These are phyloP conservation scores for Byssoonygena ceratinophila DNA, from an alignment of 2,329 filamentous ascomycete species.

Conservation along the genomic window DNA sequence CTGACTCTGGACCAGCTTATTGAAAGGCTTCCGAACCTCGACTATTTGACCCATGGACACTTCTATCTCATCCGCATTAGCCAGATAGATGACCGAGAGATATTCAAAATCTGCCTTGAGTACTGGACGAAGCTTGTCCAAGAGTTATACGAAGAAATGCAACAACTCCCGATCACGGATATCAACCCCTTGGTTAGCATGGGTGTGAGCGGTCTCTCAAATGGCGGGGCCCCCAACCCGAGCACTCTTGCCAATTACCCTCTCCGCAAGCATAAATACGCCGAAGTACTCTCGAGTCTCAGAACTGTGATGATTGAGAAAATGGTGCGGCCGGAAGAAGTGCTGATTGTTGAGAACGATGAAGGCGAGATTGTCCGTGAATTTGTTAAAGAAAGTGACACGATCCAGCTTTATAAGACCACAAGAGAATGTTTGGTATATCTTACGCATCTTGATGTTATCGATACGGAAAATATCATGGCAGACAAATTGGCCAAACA, in stretches of 20 bases:
- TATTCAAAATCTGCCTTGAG: conserved; percentile 98
- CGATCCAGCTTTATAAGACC: conserved; percentile 97
- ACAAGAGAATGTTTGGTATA: conserved; percentile 96
- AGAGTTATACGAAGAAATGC: conserved; percentile 98
- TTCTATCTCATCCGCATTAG: conserved; percentile 98
- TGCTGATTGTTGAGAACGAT: conserved; percentile 97
- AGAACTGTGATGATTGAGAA: conserved; percentile 99
- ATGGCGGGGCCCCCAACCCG: conserved; percentile 76
- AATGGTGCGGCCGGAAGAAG: conserved; percentile 97
- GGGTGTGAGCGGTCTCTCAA: conserved; percentile 57
- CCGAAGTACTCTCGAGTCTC: conserved; percentile 83
- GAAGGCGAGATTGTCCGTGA: conserved; percentile 98
- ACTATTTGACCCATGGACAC: conserved; percentile 90
- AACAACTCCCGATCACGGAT: conserved; percentile 85
- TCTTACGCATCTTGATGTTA: conserved; percentile 90
- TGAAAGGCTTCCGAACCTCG: conserved; percentile 87
- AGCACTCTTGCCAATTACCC: conserved; percentile 78
- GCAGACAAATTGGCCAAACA: conserved; percentile 93
- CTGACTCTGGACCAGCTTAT: conserved; percentile 53
- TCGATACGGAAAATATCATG: conserved; percentile 98
- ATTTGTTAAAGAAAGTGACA: conserved; percentile 98
- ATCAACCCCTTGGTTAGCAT: conserved; percentile 80
- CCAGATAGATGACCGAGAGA: conserved; percentile 95
- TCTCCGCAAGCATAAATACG: conserved; percentile 95
- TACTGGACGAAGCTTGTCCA: conserved; percentile 99